phyloP scores from a whole-genome alignment of 1,139 yeast species.

The Kodamaea suecica region DNA sequence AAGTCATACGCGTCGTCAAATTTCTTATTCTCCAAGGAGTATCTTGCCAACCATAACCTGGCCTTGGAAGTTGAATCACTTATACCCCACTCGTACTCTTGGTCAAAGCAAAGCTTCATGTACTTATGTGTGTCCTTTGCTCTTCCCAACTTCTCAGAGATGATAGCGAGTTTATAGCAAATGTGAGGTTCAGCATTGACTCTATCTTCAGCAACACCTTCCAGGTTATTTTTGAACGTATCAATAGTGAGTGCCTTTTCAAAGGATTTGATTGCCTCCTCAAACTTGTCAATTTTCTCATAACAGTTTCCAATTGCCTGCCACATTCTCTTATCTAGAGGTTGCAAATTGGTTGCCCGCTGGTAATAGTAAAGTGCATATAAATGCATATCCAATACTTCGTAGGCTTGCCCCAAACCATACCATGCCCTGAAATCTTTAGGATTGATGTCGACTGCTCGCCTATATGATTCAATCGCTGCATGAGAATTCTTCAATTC shows the following conservation, averaged over 20 bases:
- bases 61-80: constrained; percentile 82
- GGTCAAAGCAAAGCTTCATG: constrained; percentile 72
- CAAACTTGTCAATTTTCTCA: constrained; percentile 68
- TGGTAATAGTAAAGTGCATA: constrained; percentile 92
- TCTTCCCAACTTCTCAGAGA: constrained; percentile 60
- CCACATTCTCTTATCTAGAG: constrained; percentile 94
- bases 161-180: constrained; percentile 63
- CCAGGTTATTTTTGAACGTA: constrained; percentile 19
- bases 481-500: constrained; percentile 96
- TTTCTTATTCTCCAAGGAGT: constrained; percentile 54
- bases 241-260: constrained; percentile 53
- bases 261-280: constrained; percentile 62
- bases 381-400: constrained; percentile 91
- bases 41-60: constrained; percentile 79
- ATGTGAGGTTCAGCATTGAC: constrained; percentile 45
- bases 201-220: constrained; percentile 3
- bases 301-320: constrained; percentile 90
- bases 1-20: constrained; percentile 71
- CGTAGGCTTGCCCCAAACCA: constrained; percentile 97
- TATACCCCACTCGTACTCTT: constrained; percentile 63
- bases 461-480: constrained; percentile 90
- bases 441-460: constrained; percentile 87
- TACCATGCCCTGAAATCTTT: constrained; percentile 98
- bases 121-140: constrained; percentile 53
- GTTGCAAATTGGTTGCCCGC: constrained; percentile 83